These are phyloP conservation scores for Solanum piurae DNA, from an alignment of 257 asterid genomes.

Conservation along the genomic window DNA sequence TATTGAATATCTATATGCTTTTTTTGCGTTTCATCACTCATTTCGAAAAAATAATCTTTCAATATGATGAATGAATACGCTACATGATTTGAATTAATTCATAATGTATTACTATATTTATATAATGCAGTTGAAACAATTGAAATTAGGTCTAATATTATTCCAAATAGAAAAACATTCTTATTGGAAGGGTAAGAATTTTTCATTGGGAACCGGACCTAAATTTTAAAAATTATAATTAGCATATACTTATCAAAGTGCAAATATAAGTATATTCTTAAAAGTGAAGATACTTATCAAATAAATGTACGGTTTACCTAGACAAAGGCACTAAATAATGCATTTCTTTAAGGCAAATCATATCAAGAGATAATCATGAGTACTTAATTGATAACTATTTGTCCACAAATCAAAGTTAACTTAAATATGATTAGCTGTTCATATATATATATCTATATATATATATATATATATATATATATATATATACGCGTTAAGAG, in stretches of 20 bases:
- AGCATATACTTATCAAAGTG: not conserved
- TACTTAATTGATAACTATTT: not conserved
- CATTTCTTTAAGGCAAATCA: not conserved
- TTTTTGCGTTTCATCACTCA: not conserved
- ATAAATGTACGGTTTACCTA: not conserved
- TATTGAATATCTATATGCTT: not conserved
- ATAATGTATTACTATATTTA: too few species aligned
- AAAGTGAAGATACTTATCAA: not conserved
- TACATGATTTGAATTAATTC: too few species aligned
- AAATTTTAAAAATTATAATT: not conserved
- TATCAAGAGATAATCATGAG: not conserved
- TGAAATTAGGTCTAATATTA: not conserved
- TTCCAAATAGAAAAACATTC: not conserved
- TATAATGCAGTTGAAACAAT: not conserved
- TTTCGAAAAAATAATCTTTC: not conserved
- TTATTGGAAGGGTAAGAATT: not conserved
- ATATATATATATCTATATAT: too few species aligned
- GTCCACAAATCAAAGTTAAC: not conserved
- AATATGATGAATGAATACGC: accelerated
- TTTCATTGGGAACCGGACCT: not conserved
- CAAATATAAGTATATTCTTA: not conserved
- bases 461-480: too few species aligned
- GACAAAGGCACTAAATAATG: not conserved
- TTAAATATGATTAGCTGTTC: too few species aligned
- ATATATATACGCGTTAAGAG: too few species aligned